Evolutionary conservation across 2,329 filamentous ascomycete species (phyloP).

Genomic region (Penicillium italicum): DNA sequence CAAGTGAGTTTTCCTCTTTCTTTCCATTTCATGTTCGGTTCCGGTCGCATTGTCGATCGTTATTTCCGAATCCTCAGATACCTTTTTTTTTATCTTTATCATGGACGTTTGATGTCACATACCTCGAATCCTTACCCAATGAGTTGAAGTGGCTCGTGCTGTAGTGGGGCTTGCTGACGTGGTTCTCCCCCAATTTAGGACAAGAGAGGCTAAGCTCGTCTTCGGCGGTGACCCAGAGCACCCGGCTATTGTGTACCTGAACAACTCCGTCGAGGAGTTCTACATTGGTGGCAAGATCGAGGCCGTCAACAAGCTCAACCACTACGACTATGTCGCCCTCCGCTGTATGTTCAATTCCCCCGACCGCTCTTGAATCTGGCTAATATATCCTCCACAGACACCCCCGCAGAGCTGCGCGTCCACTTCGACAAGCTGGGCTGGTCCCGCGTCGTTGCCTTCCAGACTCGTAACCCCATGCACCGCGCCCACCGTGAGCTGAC

Average conservation of each 20-base stretch:
- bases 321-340: constrained; percentile 98
- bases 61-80: not conserved
- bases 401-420: constrained; percentile 85
- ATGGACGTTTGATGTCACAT: constrained; percentile 1
- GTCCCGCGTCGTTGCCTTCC: constrained; percentile 96
- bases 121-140: constrained; percentile 12
- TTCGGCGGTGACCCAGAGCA: constrained; percentile 91
- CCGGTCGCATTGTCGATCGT: constrained; percentile 1
- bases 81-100: not conserved
- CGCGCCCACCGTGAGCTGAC: constrained; percentile 96
- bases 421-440: constrained; percentile 99
- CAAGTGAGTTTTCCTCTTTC: constrained; percentile 61
- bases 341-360: constrained; percentile 62
- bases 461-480: constrained; percentile 99
- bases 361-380: not conserved
- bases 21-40: not conserved
- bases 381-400: constrained; percentile 54
- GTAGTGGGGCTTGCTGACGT: constrained; percentile 29
- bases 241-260: constrained; percentile 88
- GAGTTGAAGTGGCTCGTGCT: constrained; percentile 13
- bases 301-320: constrained; percentile 89
- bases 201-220: constrained; percentile 86
- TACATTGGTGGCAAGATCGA: constrained; percentile 96
- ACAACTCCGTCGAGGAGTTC: constrained; percentile 74
- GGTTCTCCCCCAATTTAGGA: constrained; percentile 48